A percentile compares a stretch with the other conserved stretches of the same genome.
Conservation (phyloP, 169 alveolate genomes). For the Plasmodium billcollinsi region DNA sequence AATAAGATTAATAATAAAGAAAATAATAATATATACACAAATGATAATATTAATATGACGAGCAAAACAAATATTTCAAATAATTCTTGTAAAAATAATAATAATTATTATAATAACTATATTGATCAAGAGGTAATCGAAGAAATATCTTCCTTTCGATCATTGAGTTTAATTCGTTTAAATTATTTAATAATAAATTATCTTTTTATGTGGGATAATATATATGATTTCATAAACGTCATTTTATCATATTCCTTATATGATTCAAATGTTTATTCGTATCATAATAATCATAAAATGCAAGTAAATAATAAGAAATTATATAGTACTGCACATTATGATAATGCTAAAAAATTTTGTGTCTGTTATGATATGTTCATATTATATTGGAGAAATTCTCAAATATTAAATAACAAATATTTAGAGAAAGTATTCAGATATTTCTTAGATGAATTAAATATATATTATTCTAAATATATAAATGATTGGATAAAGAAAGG, state of each 20-base stretch:
- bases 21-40: neutral
- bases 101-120: neutral
- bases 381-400: constrained; percentile 70
- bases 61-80: neutral
- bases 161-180: constrained; percentile 67
- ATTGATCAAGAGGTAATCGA: neutral
- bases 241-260: constrained; percentile 65
- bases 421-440: constrained; percentile 67
- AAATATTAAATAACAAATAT: constrained; percentile 36
- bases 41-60: neutral
- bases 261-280: constrained; percentile 34
- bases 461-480: constrained; percentile 73
- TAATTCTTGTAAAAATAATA: neutral
- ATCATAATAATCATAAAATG: constrained; percentile 1
- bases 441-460: constrained; percentile 50
- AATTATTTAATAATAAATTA: constrained; percentile 38
- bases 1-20: neutral
- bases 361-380: constrained; percentile 62
- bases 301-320: no score
- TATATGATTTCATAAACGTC: constrained; percentile 39
- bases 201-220: constrained; percentile 56
- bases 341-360: constrained; percentile 74
- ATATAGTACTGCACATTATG: constrained; percentile 12
- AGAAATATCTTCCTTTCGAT: constrained; percentile 39
- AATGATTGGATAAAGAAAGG: constrained; percentile 74